Base-by-base conservation (phyloP, 2,329 filamentous ascomycete genomes). In the Exophiala sp. region DNA sequence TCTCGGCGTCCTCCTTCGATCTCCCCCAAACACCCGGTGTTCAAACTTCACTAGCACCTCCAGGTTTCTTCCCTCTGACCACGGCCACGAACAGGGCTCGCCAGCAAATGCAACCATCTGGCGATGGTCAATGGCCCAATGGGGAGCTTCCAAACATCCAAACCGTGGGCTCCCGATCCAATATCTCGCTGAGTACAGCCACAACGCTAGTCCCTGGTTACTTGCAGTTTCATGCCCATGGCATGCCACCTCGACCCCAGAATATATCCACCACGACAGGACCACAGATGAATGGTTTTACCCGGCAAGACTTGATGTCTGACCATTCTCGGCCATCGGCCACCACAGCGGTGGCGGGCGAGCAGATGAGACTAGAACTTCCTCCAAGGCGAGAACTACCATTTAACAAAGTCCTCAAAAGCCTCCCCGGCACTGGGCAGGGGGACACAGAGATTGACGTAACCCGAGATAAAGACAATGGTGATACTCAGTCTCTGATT, bases 351-450 rank as follows among this genome's bases (percentile, higher is more conserved):
- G n/a, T 38, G 6, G 18, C 24, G 7, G 14, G 27, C 16, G 22
- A 42, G 16, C 27, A 46, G 2, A 18, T 24, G 7, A 32, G 24
- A 18, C 41, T 52, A 9, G 24, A 11, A 44, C 60, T 73, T n/a
- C 71, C 71, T 13, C 71, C 71, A 16, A 70, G 64, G 52, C 56
- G 71, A 52, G 61, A 67, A 13, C 62, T 73, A 0, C 71, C 71
- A 2, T 73, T 73, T 48, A 46, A 22, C 10, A 44, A 24, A 23
- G 22, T n/a, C 24, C 9, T n/a, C n/a, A n/a, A 14, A 16, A 43
- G 14, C 23, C 6, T 18, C n/a, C n/a, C 2, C 6, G 2, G 24
- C 5, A 37, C n/a, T 13, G 10, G 29, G 2, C 3, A 39, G 4
- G 13, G 21, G 18, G 3, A 38, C 19, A 46, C 9, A 9, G 27